A percentile compares a stretch with the other conserved stretches of the same genome.
Evolutionary conservation across 2,329 filamentous ascomycete species (phyloP).

Genomic region (Didymella glomerata): DNA sequence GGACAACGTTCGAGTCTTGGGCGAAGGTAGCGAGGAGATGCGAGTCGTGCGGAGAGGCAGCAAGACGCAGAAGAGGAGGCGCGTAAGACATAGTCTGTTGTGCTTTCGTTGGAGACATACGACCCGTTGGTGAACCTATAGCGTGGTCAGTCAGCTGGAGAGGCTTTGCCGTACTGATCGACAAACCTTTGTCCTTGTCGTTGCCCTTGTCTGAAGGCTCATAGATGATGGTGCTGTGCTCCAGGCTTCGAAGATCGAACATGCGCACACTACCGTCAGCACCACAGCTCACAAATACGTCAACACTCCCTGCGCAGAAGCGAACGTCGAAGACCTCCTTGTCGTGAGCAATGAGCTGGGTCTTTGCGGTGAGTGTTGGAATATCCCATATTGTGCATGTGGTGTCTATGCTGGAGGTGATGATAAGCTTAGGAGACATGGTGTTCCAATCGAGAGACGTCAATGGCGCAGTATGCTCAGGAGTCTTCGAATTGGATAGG

Average conservation of each 20-base stretch:
- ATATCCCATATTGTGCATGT: conserved; percentile 99
- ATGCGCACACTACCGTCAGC: conserved; percentile 97
- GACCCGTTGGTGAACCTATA: conserved; percentile 56
- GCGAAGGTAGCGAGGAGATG: conserved; percentile 98
- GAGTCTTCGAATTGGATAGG: conserved; percentile 96
- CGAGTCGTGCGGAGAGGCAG: conserved; percentile 92
- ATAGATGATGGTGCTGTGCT: conserved; percentile 99
- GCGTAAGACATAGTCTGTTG: conserved; percentile 74
- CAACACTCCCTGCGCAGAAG: conserved; percentile 97
- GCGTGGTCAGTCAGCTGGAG: conserved; percentile 11
- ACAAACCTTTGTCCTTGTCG: conserved; percentile 55
- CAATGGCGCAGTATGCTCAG: conserved; percentile 94
- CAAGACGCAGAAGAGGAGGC: conserved; percentile 77
- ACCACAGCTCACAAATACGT: conserved; percentile 97
- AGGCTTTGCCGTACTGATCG: not conserved
- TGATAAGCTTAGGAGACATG: conserved; percentile 94
- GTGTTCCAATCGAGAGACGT: conserved; percentile 99
- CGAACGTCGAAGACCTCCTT: conserved; percentile 99
- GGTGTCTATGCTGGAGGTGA: conserved; percentile 98
- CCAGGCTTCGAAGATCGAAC: conserved; percentile 95
- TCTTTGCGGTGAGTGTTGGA: conserved; percentile 95
- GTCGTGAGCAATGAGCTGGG: conserved; percentile 96
- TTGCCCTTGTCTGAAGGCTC: conserved; percentile 88
- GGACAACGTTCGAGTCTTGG: conserved; percentile 88
- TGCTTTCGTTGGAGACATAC: conserved; percentile 75